These are phyloP conservation scores for Claviceps sp. DNA, from an alignment of 2,329 filamentous ascomycete species.

Conservation along the genomic window DNA sequence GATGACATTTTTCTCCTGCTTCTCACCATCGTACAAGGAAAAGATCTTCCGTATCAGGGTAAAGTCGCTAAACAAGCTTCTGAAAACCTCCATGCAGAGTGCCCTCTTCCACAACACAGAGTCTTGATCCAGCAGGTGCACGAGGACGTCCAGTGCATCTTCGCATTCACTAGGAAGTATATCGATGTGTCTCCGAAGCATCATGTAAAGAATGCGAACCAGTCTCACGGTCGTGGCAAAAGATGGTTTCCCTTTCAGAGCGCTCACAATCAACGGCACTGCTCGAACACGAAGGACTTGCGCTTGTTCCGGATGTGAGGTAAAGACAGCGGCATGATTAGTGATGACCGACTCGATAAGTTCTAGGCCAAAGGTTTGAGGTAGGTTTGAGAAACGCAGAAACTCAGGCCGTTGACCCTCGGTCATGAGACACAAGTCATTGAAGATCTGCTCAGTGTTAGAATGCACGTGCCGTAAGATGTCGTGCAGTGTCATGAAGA, in stretches of 20 bases:
- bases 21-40: constrained; percentile 59
- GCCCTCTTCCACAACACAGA: constrained; percentile 74
- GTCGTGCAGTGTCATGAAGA: too few relatives aligned
- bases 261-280: constrained; percentile 70
- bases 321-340: constrained; percentile 72
- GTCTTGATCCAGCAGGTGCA: constrained; percentile 79
- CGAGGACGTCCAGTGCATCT: constrained; percentile 67
- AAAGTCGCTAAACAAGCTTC: constrained; percentile 72
- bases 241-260: constrained; percentile 61
- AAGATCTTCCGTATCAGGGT: constrained; percentile 69
- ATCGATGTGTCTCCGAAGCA: constrained; percentile 64
- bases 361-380: constrained; percentile 76
- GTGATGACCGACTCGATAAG: constrained; percentile 82
- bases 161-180: constrained; percentile 69
- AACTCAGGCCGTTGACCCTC: constrained; percentile 76
- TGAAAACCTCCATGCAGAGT: constrained; percentile 82
- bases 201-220: constrained; percentile 67
- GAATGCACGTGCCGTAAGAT: constrained; percentile 1
- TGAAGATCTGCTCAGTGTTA: constrained; percentile 50
- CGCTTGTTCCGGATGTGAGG: constrained; percentile 65
- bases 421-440: constrained; percentile 77
- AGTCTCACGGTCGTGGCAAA: constrained; percentile 76
- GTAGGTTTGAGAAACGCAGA: constrained; percentile 62
- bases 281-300: constrained; percentile 64
- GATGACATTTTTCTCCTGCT: constrained; percentile 62